phyloP scores from a whole-genome alignment of 2,329 filamentous ascomycete genomes.

The Microcyclospora pomicola region DNA sequence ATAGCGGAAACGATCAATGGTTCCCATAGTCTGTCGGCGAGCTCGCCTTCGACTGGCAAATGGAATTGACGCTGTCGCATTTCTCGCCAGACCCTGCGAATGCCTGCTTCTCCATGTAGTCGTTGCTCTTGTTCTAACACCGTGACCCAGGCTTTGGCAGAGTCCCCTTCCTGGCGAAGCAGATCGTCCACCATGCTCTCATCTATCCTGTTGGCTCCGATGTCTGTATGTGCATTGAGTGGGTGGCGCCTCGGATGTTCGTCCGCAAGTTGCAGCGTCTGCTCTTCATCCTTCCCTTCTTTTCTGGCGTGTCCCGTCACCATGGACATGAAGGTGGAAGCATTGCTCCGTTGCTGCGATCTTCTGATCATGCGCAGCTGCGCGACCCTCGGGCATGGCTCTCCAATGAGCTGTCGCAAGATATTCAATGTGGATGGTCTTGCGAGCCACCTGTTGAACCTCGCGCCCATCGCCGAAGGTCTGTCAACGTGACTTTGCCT shows the following conservation, averaged over 20 bases:
- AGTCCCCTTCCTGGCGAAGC: slow-evolving; percentile 4
- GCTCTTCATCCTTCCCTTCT: too few species aligned
- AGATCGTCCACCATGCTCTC: background rate
- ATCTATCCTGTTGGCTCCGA: too few species aligned
- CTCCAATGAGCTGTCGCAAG: slow-evolving; percentile 19
- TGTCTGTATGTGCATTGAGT: too few species aligned
- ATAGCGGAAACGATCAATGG: slow-evolving; percentile 9
- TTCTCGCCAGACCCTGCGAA: slow-evolving; percentile 31
- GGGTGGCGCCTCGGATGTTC: too few species aligned
- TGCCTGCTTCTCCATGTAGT: slow-evolving; percentile 27
- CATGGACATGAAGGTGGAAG: too few species aligned
- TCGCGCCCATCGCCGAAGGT: slow-evolving; percentile 28
- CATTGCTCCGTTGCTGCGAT: too few species aligned
- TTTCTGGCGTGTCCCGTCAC: too few species aligned
- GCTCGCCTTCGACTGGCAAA: slow-evolving; percentile 26
- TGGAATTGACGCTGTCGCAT: slow-evolving; percentile 24
- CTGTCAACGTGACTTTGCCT: slow-evolving; percentile 13
- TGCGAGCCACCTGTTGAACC: slow-evolving; percentile 32
- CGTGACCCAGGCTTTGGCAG: slow-evolving; percentile 27
- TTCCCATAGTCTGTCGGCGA: slow-evolving; percentile 32
- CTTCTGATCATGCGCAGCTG: too few species aligned
- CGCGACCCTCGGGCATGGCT: too few species aligned
- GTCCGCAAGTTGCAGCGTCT: too few species aligned
- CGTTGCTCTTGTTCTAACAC: slow-evolving; percentile 29
- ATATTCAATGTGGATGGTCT: slow-evolving; percentile 30